phyloP scores from a whole-genome alignment of 176 grass and related monocot genomes.

The Phoenix dactylifera region DNA sequence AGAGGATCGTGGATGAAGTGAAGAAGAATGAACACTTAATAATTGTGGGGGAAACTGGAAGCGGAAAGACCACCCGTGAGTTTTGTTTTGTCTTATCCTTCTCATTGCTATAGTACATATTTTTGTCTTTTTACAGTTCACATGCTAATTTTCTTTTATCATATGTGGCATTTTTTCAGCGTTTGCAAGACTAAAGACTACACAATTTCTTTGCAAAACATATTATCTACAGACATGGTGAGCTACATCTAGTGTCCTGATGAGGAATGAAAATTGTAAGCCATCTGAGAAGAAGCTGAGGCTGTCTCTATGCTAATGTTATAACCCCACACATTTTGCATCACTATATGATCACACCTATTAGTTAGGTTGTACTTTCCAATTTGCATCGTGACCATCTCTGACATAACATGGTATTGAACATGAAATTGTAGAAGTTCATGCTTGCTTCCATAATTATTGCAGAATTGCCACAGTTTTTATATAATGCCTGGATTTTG shows the following conservation, averaged over 20 bases:
- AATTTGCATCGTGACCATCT: too few species aligned
- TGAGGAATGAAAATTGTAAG: too few species aligned
- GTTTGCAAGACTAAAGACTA: too few species aligned
- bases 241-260: too few species aligned
- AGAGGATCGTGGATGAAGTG: conserved; percentile 71
- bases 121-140: not conserved
- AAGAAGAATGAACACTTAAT: conserved; percentile 76
- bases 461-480: conserved; percentile 86
- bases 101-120: not conserved
- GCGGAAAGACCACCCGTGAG: conserved; percentile 95
- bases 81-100: conserved; percentile 1
- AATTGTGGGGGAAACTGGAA: conserved; percentile 82
- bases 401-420: not conserved
- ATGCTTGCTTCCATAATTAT: conserved; percentile 3
- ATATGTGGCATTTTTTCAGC: not conserved
- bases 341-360: too few species aligned
- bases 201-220: too few species aligned
- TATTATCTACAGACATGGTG: too few species aligned
- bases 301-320: too few species aligned
- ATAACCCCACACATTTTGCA: too few species aligned
- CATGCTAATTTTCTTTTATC: not conserved
- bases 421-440: not conserved
- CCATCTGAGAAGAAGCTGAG: too few species aligned
- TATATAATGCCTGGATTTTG: conserved; percentile 71
- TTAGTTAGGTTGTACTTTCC: too few species aligned